phyloP scores from a whole-genome alignment of 306 rosid genomes.

The Sophora flavescens region DNA sequence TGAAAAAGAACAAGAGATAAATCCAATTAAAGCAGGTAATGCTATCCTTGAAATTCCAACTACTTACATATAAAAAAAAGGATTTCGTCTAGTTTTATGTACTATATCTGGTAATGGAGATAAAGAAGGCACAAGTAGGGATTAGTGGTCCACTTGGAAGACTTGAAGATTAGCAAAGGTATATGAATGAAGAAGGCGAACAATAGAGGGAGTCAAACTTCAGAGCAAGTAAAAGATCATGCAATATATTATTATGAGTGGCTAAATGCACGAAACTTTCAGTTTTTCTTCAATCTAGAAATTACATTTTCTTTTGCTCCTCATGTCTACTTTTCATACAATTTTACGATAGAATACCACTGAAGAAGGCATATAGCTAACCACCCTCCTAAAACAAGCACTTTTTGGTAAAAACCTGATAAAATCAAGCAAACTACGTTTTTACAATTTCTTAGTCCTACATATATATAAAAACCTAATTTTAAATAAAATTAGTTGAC shows the following conservation, averaged over 20 bases:
- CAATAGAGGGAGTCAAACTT: not conserved
- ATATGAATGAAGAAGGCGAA: constrained; percentile 25
- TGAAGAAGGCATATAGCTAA: not conserved
- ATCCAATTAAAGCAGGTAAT: constrained; percentile 25
- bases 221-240: constrained; percentile 2
- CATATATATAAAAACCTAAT: not conserved
- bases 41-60: constrained; percentile 26
- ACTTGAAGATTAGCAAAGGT: not conserved
- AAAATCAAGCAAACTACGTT: not conserved
- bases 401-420: not conserved
- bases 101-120: constrained; percentile 7
- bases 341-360: not conserved
- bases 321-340: not conserved
- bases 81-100: not conserved
- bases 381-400: not conserved
- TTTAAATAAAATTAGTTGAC: not conserved
- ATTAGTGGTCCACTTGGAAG: constrained; percentile 24
- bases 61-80: not conserved
- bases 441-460: not conserved
- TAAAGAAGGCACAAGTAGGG: not conserved
- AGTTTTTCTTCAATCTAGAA: constrained; percentile 15
- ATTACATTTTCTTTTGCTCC: not conserved
- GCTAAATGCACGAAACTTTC: not conserved
- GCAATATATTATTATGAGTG: not conserved
- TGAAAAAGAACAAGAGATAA: constrained; percentile 33